A percentile compares a stretch with the other conserved stretches of the same genome.
Evolutionary conservation across 768 basidiomycete species (phyloP).

Genomic region (Tricholomella constricta): DNA sequence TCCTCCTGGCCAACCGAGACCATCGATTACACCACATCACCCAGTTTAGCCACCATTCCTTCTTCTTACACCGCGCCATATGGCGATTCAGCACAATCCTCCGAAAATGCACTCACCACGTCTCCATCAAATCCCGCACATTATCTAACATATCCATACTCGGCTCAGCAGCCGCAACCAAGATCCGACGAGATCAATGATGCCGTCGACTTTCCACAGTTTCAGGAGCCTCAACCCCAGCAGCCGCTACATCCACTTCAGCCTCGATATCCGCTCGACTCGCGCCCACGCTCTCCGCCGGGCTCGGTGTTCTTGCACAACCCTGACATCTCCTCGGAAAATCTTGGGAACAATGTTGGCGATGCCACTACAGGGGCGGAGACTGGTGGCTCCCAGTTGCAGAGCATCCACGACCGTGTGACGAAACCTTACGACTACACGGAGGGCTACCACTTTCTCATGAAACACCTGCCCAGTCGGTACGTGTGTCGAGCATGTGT

Average conservation of each 20-base stretch:
- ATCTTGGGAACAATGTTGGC: conserved; percentile 24
- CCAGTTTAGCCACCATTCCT: conserved; percentile 28
- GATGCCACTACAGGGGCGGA: conserved; percentile 34
- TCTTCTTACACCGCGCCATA: conserved; percentile 34
- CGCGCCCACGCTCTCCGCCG: conserved; percentile 42
- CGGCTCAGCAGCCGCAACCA: conserved; percentile 32
- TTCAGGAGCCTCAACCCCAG: conserved; percentile 28
- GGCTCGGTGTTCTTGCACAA: conserved; percentile 34
- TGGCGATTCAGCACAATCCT: conserved; percentile 37
- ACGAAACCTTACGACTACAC: conserved; percentile 91
- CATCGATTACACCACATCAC: conserved; percentile 39
- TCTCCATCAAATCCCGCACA: conserved; percentile 39
- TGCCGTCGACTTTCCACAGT: conserved; percentile 31
- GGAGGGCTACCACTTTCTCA: conserved; percentile 94
- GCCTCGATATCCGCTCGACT: conserved; percentile 55
- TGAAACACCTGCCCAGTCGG: conserved; percentile 89
- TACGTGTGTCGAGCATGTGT: conserved; percentile 48
- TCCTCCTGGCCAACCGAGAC: conserved; percentile 47
- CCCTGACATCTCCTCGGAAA: conserved; percentile 23
- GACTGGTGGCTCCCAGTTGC: conserved; percentile 40
- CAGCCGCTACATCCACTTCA: conserved; percentile 46
- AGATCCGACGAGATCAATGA: conserved; percentile 40
- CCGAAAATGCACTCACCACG: conserved; percentile 33
- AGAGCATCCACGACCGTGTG: conserved; percentile 66
- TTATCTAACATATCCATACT: conserved; percentile 51